A percentile compares a stretch with the other conserved stretches of the same genome.
phyloP scores from a whole-genome alignment of 257 asterid species.

The Coffea eugenioides region DNA sequence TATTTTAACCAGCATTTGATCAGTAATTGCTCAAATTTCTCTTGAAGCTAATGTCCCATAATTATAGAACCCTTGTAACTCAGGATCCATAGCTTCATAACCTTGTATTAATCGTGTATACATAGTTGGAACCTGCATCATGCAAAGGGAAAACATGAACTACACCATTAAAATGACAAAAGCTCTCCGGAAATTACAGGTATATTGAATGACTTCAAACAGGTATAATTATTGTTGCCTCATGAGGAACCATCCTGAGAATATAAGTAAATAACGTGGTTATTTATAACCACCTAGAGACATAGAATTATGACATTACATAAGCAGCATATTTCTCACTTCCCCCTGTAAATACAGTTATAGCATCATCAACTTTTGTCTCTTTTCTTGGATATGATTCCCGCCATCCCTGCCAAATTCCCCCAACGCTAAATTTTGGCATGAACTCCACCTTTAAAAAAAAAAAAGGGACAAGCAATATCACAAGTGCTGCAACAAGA shows the following conservation, averaged over 20 bases:
- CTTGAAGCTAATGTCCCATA: neutral
- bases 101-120: constrained; percentile 97
- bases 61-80: constrained; percentile 30
- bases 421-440: constrained; percentile 94
- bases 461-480: constrained; percentile 10
- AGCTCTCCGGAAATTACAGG: constrained; percentile 5
- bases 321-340: constrained; percentile 23
- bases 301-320: neutral
- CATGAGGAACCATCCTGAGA: neutral
- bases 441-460: constrained; percentile 71
- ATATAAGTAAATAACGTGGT: neutral
- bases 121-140: constrained; percentile 85
- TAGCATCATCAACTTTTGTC: constrained; percentile 52
- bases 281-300: neutral
- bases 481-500: constrained; percentile 10
- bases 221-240: neutral
- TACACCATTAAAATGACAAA: constrained; percentile 3
- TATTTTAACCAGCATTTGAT: neutral
- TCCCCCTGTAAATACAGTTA: constrained; percentile 93
- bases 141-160: constrained; percentile 3
- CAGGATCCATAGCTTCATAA: constrained; percentile 83
- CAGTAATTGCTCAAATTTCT: neutral
- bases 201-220: neutral
- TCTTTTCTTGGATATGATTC: constrained; percentile 76
- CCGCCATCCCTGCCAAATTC: constrained; percentile 98